Conservation (phyloP, 2,329 filamentous ascomycete species). For the Fusarium longipes region DNA sequence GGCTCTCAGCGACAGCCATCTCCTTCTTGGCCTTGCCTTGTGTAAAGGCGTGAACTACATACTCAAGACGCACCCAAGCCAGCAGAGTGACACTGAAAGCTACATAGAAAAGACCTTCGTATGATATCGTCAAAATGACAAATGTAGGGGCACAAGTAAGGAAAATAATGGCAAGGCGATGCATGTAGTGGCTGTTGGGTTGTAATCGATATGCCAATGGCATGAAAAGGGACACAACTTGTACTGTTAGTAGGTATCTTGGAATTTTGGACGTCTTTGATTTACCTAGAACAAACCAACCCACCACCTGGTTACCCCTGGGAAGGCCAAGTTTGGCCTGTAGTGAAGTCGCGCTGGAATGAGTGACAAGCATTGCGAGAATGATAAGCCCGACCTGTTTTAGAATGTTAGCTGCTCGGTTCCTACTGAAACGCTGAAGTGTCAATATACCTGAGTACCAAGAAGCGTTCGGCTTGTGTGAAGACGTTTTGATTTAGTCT, state of each 20-base stretch:
- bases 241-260: constrained; percentile 26
- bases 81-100: constrained; percentile 85
- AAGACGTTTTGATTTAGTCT: constrained; percentile 49
- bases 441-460: constrained; percentile 69
- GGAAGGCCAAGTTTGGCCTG: constrained; percentile 88
- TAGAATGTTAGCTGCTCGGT: constrained; percentile 19
- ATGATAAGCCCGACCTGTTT: constrained; percentile 77
- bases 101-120: constrained; percentile 96
- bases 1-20: constrained; percentile 15
- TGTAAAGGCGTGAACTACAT: constrained; percentile 65
- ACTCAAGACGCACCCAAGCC: constrained; percentile 92
- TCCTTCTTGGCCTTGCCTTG: constrained; percentile 42
- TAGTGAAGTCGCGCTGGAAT: constrained; percentile 84
- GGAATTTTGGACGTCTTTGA: not conserved
- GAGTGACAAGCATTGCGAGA: constrained; percentile 86
- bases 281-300: constrained; percentile 82
- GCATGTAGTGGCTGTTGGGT: constrained; percentile 88
- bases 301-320: constrained; percentile 85
- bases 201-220: constrained; percentile 84
- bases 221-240: constrained; percentile 79
- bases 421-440: too few relatives aligned
- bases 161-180: constrained; percentile 89
- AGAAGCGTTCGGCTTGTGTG: constrained; percentile 68
- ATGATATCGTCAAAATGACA: constrained; percentile 95
- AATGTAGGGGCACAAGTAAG: constrained; percentile 93